Percentiles rank a stretch among this genome's conserved stretches.
These are phyloP conservation scores for Amanita phalloides DNA, from an alignment of 768 basidiomycete genomes.

Conservation along the genomic window DNA sequence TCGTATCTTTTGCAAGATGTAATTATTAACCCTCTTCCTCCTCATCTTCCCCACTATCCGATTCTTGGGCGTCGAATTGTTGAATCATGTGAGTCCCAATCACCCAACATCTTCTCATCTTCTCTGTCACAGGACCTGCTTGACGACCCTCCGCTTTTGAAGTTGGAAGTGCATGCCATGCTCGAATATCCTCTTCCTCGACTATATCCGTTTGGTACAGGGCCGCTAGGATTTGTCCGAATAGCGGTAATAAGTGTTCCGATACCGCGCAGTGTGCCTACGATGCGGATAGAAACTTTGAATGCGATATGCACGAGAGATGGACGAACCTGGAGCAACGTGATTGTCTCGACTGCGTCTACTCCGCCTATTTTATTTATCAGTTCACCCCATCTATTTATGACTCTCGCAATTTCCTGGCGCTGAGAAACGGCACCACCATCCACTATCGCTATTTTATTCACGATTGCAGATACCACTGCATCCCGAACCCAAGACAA, in stretches of 20 bases:
- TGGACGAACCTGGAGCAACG: constrained; percentile 59
- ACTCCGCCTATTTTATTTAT: constrained; percentile 75
- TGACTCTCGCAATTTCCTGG: constrained; percentile 49
- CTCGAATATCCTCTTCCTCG: constrained; percentile 82
- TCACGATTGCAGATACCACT: constrained; percentile 78
- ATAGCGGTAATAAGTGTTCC: constrained; percentile 53
- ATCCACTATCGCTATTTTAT: constrained; percentile 52
- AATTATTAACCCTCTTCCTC: constrained; percentile 10
- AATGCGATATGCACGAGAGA: not conserved
- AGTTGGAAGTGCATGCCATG: constrained; percentile 60
- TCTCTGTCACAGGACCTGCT: constrained; percentile 32
- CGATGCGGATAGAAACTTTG: not conserved
- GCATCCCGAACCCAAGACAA: constrained; percentile 78
- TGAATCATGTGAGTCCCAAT: constrained; percentile 68
- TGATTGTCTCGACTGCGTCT: constrained; percentile 72
- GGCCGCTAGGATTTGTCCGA: constrained; percentile 76
- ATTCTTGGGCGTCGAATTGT: constrained; percentile 74
- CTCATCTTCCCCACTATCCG: constrained; percentile 18
- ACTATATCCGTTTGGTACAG: constrained; percentile 90
- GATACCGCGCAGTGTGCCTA: constrained; percentile 60
- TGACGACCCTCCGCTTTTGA: constrained; percentile 43
- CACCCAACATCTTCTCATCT: constrained; percentile 57
- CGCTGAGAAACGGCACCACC: constrained; percentile 49
- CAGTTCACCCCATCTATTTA: constrained; percentile 74
- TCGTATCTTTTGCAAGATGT: too few species aligned